Conservation (phyloP, 495 filamentous ascomycete species). For the Elaphomyces granulatus region DNA sequence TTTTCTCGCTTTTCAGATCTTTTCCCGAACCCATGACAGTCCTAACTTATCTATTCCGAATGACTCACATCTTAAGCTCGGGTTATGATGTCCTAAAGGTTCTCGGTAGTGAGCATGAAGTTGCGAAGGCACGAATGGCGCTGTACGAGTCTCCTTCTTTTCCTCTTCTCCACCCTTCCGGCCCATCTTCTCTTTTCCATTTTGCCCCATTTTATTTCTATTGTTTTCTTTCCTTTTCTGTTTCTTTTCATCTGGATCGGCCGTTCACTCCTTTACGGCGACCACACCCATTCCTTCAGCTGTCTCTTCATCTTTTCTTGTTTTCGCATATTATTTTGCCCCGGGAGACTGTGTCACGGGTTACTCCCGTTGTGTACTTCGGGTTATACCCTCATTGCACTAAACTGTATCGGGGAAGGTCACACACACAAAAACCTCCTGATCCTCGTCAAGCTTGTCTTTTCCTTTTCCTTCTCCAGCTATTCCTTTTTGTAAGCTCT, state of each 20-base stretch:
- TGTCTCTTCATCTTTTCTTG: background rate
- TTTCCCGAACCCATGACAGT: constrained; percentile 54
- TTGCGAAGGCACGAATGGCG: constrained; percentile 67
- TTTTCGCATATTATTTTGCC: background rate
- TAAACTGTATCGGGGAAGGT: no score
- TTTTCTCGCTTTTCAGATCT: no score
- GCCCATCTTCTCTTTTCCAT: background rate
- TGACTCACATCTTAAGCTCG: constrained; percentile 74
- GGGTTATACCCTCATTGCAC: no score
- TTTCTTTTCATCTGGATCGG: constrained; percentile 3
- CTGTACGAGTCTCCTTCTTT: constrained; percentile 47
- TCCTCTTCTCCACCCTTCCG: background rate
- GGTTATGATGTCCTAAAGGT: constrained; percentile 74
- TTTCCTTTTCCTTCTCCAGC: no score
- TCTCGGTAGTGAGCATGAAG: constrained; percentile 55
- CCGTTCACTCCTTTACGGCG: constrained; percentile 8
- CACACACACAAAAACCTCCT: no score
- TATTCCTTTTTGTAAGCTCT: no score
- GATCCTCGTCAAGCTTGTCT: no score
- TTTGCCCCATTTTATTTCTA: background rate
- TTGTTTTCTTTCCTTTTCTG: constrained; percentile 2
- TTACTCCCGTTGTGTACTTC: no score
- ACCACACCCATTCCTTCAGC: constrained; percentile 3
- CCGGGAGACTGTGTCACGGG: constrained; percentile 42
- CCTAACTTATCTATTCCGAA: constrained; percentile 72